A percentile compares a stretch with the other conserved stretches of the same genome.
phyloP scores from a whole-genome alignment of 129 eudicot species.

The Artemisia argyi region DNA sequence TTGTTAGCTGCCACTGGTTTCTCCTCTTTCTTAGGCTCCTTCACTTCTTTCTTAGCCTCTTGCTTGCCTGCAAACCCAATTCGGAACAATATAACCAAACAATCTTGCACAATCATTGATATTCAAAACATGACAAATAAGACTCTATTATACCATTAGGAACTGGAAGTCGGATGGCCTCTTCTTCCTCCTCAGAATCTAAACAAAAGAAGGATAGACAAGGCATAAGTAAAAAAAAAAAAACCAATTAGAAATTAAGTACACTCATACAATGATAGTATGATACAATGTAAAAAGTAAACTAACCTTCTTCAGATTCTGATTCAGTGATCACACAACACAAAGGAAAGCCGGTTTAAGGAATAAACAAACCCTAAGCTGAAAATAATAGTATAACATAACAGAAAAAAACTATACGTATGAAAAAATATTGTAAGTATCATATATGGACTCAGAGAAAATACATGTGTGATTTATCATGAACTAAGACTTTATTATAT shows the following conservation, averaged over 20 bases:
- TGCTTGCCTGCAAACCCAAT: slow-evolving; percentile 43
- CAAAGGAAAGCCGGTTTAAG: slow-evolving; percentile 45
- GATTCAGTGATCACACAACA: slow-evolving; percentile 27
- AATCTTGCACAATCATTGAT: neutral
- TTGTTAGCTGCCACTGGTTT: slow-evolving; percentile 26
- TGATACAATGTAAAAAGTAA: neutral
- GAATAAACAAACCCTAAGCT: slow-evolving; percentile 14
- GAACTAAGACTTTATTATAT: no score
- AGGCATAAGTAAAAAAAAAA: neutral
- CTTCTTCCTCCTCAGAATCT: slow-evolving; percentile 64
- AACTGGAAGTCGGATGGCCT: slow-evolving; percentile 36
- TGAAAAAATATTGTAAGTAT: neutral
- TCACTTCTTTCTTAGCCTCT: slow-evolving; percentile 22
- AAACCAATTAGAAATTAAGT: neutral
- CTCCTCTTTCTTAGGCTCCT: slow-evolving; percentile 49
- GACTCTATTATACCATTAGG: slow-evolving; percentile 48
- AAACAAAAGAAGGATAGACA: neutral
- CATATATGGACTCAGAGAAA: no score
- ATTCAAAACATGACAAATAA: neutral
- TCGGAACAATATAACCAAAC: neutral
- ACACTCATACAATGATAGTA: no score
- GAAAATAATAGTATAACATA: neutral
- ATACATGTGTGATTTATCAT: no score
- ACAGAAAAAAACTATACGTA: neutral
- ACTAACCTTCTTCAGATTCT: slow-evolving; percentile 48